Evolutionary conservation across 2,329 filamentous ascomycete genomes (phyloP), one percentile per base, ranked within the genome.

Genomic region (Claviceps maximensis): DNA sequence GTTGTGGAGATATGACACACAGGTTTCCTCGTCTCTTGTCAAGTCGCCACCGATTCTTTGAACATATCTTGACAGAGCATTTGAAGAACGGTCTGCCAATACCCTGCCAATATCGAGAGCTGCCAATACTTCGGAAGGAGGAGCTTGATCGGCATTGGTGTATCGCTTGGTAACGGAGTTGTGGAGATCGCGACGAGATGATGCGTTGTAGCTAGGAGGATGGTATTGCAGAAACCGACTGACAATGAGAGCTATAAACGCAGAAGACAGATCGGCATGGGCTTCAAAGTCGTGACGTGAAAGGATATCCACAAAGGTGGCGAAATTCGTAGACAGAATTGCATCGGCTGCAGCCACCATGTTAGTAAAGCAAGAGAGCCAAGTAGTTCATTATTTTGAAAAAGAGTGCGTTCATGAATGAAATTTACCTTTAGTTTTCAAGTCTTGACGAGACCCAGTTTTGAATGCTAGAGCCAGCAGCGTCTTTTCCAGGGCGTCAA

Each of bases 381-480:
- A 19, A 47, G 9, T 8, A 4, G 15, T 40, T 9, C 25, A 3
- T 5, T 5, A 23, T 13, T n/a, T 38, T 17, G 15, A 27, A 27
- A 15, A 10, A n/a, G n/a, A n/a, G 15, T 25, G 19, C 9, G 27
- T 23, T 25, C 13, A 21, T 25, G 23, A 27, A 21, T n/a, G 19
- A 36, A 27, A 66, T 72, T 63, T 70, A 95, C 91, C 91, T 81
- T 96, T 97, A 5, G 84, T 85, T 63, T 89, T 87, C 51, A 98
- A 72, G 66, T 96, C 90, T 54, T 82, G 72, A 61, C 87, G 89
- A 42, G 80, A 80, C n/a, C 84, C 83, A 56, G 83, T 79, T 69
- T 91, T 94, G 69, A 95, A 95, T 4, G 91, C 89, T 54, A 96
- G 75, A 49, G 89, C 88, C 58, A 98, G 77, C 56, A 94, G 80